Evolutionary conservation across 768 basidiomycete species (phyloP).

Genomic region (Termitomyces sp.): DNA sequence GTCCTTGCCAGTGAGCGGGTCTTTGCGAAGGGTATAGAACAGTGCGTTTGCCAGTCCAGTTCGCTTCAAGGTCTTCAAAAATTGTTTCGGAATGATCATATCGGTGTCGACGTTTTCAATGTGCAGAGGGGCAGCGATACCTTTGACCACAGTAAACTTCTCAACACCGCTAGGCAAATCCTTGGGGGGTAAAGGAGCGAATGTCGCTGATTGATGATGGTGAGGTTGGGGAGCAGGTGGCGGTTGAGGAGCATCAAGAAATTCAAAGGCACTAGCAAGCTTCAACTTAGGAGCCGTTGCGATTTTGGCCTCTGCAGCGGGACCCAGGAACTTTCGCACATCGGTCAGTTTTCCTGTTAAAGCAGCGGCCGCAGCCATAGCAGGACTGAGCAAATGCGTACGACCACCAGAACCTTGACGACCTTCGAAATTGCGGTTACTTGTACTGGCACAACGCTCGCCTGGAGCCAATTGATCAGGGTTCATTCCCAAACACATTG

Average conservation of each 20-base stretch:
- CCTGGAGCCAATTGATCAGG: constrained; percentile 84
- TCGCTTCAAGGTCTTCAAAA: constrained; percentile 87
- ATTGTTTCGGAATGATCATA: constrained; percentile 93
- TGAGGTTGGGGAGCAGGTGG: constrained; percentile 42
- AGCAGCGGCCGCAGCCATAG: constrained; percentile 91
- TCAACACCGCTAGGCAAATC: constrained; percentile 44
- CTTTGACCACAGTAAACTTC: constrained; percentile 69
- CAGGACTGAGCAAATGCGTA: constrained; percentile 86
- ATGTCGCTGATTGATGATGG: constrained; percentile 26
- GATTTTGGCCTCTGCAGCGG: constrained; percentile 36
- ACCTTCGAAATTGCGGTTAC: constrained; percentile 92
- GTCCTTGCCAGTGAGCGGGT: constrained; percentile 72
- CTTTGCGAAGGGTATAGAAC: constrained; percentile 78
- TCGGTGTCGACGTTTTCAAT: constrained; percentile 90
- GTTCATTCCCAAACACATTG: constrained; percentile 97
- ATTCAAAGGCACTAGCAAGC: constrained; percentile 66
- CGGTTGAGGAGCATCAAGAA: constrained; percentile 67
- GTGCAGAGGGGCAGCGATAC: constrained; percentile 75
- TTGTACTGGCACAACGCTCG: constrained; percentile 86
- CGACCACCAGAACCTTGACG: constrained; percentile 85
- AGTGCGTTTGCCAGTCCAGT: constrained; percentile 82
- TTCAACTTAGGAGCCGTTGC: constrained; percentile 58
- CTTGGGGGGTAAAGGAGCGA: constrained; percentile 33
- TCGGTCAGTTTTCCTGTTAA: constrained; percentile 83
- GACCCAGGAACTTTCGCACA: constrained; percentile 70